Conservation (phyloP, 768 basidiomycete genomes). For the Leccinellum rugosiceps region DNA sequence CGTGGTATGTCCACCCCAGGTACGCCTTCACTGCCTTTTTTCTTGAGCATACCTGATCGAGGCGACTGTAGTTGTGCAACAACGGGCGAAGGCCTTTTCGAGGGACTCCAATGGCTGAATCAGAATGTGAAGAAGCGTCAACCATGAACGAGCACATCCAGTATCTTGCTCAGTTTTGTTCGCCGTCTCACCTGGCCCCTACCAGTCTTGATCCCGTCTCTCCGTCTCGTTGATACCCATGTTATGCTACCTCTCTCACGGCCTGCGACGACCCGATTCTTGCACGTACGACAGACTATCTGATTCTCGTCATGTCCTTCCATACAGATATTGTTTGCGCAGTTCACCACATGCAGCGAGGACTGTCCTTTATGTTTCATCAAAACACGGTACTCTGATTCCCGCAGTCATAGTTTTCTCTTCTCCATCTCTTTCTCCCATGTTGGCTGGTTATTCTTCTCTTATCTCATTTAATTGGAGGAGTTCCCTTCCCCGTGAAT, state of each 20-base stretch:
- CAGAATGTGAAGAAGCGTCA: conserved; percentile 96
- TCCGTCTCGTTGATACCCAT: conserved; percentile 31
- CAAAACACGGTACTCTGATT: conserved; percentile 12
- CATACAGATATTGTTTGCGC: conserved; percentile 25
- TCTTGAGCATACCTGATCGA: neutral
- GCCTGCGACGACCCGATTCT: conserved; percentile 31
- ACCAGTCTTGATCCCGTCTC: conserved; percentile 12
- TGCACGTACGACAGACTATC: conserved; percentile 37
- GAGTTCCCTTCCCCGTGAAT: conserved; percentile 21
- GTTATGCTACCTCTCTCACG: conserved; percentile 35
- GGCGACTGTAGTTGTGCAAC: conserved; percentile 73
- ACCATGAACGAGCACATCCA: conserved; percentile 43
- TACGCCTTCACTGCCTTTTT: conserved; percentile 34
- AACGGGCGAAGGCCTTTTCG: conserved; percentile 94
- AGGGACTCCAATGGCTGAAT: conserved; percentile 95
- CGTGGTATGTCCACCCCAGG: conserved; percentile 99
- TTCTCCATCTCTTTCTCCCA: conserved; percentile 4
- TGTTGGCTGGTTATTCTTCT: conserved; percentile 18
- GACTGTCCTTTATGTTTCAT: conserved; percentile 11
- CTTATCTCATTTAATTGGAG: conserved; percentile 23
- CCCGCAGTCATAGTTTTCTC: conserved; percentile 16
- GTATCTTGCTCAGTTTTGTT: conserved; percentile 17
- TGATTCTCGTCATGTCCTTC: conserved; percentile 29
- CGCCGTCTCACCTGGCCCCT: conserved; percentile 23
- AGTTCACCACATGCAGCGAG: conserved; percentile 15